Conservation (phyloP, 73 alveolate genomes). For the Paramecium primaurelia region DNA sequence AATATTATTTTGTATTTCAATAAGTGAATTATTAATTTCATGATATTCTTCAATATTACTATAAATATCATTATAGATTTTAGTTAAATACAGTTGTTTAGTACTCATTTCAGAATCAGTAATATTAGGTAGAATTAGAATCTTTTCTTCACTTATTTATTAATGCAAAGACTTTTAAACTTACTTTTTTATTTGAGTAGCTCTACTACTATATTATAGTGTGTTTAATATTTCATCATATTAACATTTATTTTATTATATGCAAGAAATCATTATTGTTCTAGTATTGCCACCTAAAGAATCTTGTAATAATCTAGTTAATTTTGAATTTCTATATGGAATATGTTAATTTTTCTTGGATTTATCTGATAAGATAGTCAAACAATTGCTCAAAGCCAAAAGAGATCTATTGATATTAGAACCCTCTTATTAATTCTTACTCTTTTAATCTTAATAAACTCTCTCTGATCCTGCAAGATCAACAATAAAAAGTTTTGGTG, state of each 20-base stretch:
- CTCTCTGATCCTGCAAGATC: slow-evolving; percentile 98
- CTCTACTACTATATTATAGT: slow-evolving; percentile 90
- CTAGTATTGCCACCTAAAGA: slow-evolving; percentile 95
- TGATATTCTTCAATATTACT: slow-evolving; percentile 20
- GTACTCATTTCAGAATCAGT: background rate
- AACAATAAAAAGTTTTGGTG: slow-evolving; percentile 80
- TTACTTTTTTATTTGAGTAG: slow-evolving; percentile 87
- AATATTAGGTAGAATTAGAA: background rate
- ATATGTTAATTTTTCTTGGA: slow-evolving; percentile 71
- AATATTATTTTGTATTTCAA: background rate
- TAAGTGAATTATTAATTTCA: background rate
- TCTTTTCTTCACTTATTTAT: background rate
- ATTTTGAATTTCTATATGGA: slow-evolving; percentile 96
- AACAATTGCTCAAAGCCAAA: slow-evolving; percentile 92
- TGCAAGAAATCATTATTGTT: slow-evolving; percentile 93
- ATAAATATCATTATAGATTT: slow-evolving; percentile 25
- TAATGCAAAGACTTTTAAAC: slow-evolving; percentile 59
- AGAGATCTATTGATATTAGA: slow-evolving; percentile 91
- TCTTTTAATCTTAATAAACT: slow-evolving; percentile 69
- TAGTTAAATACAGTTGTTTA: slow-evolving; percentile 11
- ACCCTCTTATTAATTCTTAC: slow-evolving; percentile 86
- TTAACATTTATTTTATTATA: slow-evolving; percentile 76
- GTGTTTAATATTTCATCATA: slow-evolving; percentile 95
- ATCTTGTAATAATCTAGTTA: slow-evolving; percentile 91
- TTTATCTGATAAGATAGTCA: slow-evolving; percentile 84